These are phyloP conservation scores for Amanita pseudoporphyria DNA, from an alignment of 768 basidiomycete species.

Conservation along the genomic window DNA sequence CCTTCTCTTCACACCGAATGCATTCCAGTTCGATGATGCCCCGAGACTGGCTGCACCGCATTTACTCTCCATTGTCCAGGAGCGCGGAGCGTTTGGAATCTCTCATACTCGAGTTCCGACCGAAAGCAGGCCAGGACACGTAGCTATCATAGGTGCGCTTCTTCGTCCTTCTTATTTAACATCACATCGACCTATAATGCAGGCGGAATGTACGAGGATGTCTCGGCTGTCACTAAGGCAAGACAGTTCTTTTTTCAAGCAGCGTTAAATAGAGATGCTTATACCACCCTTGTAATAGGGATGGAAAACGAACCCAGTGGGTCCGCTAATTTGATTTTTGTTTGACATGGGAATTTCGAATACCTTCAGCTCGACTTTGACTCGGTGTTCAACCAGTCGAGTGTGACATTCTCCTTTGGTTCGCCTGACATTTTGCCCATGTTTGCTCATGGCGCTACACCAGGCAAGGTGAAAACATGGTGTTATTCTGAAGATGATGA, in stretches of 20 bases:
- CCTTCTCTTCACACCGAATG: constrained; percentile 56
- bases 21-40: constrained; percentile 43
- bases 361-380: constrained; percentile 62
- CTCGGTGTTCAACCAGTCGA: constrained; percentile 80
- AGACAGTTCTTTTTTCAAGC: constrained; percentile 12
- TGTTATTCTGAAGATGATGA: constrained; percentile 69
- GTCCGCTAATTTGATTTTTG: constrained; percentile 9
- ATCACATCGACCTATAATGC: background rate
- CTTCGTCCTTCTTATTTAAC: background rate
- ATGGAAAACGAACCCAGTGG: constrained; percentile 79
- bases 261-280: constrained; percentile 1
- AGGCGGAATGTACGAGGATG: constrained; percentile 89
- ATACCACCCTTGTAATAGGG: constrained; percentile 34
- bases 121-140: constrained; percentile 82
- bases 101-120: constrained; percentile 85
- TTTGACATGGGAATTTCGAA: constrained; percentile 15
- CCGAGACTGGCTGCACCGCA: constrained; percentile 65
- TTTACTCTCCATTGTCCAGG: constrained; percentile 55
- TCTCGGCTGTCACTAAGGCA: constrained; percentile 80
- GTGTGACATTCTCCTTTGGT: constrained; percentile 72
- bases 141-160: constrained; percentile 67
- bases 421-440: constrained; percentile 86
- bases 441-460: constrained; percentile 68
- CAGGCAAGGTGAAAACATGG: constrained; percentile 66
- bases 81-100: constrained; percentile 70